These are phyloP conservation scores for Nannochloris sp. DNA, from an alignment of 139 green algal genomes.

Conservation along the genomic window DNA sequence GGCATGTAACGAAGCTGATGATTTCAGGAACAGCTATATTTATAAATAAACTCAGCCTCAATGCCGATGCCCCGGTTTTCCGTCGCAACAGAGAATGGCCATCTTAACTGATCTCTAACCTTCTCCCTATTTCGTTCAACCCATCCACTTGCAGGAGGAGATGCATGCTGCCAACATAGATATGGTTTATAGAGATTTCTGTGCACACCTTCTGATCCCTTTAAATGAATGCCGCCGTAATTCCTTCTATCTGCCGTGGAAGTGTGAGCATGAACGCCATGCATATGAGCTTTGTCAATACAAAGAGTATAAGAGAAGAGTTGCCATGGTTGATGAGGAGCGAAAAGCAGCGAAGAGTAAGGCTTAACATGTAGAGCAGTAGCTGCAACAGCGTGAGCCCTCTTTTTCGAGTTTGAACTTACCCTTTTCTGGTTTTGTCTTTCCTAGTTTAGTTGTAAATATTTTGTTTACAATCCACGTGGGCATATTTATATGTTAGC, in stretches of 20 bases:
- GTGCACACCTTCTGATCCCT: slow-evolving; percentile 81
- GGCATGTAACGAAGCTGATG: too few species aligned
- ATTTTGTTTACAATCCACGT: too few species aligned
- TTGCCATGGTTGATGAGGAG: slow-evolving; percentile 4
- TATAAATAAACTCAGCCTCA: too few species aligned
- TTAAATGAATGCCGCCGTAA: slow-evolving; percentile 79
- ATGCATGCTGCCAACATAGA: slow-evolving; percentile 67
- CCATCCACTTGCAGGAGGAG: slow-evolving; percentile 58
- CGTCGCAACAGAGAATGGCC: too few species aligned
- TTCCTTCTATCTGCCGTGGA: slow-evolving; percentile 64
- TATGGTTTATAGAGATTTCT: slow-evolving; percentile 79
- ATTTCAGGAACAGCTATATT: too few species aligned
- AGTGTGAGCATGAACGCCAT: slow-evolving; percentile 66
- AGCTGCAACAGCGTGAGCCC: background rate
- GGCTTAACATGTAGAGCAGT: background rate
- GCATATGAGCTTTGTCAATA: slow-evolving; percentile 83
- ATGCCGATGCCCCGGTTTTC: too few species aligned
- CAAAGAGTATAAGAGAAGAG: slow-evolving; percentile 56
- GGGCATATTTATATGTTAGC: too few species aligned
- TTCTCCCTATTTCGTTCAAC: background rate
- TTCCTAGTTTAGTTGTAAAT: too few species aligned
- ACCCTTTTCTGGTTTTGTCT: too few species aligned
- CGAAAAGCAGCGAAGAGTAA: background rate
- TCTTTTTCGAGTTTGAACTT: too few species aligned
- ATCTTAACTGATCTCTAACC: background rate